A percentile compares a stretch with the other conserved stretches of the same genome.
phyloP scores from a whole-genome alignment of 768 basidiomycete species.

The Suillus cothurnatus region DNA sequence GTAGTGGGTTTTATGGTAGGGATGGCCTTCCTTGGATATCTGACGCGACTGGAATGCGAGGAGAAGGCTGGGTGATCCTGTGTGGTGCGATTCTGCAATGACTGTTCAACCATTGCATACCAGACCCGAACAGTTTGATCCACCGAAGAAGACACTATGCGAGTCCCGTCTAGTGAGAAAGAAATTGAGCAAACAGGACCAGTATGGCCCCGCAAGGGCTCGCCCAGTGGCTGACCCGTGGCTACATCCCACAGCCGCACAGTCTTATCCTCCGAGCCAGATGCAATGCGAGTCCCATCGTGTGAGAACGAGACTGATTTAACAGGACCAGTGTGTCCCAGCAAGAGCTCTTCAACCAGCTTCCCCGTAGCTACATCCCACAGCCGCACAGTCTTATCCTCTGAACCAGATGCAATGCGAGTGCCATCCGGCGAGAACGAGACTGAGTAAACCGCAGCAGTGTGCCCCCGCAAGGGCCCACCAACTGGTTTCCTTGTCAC shows the following conservation, averaged over 20 bases:
- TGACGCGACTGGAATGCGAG: not conserved
- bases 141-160: not conserved
- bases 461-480: constrained; percentile 13
- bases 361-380: constrained; percentile 16
- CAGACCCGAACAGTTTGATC: constrained; percentile 12
- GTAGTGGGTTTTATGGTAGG: not conserved
- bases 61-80: not conserved
- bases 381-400: constrained; percentile 12
- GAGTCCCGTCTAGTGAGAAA: constrained; percentile 9
- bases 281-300: constrained; percentile 15
- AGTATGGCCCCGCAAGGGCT: constrained; percentile 7
- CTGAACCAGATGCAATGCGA: constrained; percentile 9
- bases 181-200: not conserved
- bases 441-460: not conserved
- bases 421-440: constrained; percentile 17
- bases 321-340: constrained; percentile 15
- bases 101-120: not conserved
- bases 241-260: constrained; percentile 10
- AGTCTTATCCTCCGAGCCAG: constrained; percentile 12
- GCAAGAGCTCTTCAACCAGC: constrained; percentile 5
- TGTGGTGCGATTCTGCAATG: not conserved
- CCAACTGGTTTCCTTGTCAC: constrained; percentile 2
- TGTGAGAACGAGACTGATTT: constrained; percentile 18
- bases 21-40: not conserved
- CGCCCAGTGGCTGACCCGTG: not conserved